phyloP scores from a whole-genome alignment of 140 eudicot genomes.

The Stevia rebaudiana region DNA sequence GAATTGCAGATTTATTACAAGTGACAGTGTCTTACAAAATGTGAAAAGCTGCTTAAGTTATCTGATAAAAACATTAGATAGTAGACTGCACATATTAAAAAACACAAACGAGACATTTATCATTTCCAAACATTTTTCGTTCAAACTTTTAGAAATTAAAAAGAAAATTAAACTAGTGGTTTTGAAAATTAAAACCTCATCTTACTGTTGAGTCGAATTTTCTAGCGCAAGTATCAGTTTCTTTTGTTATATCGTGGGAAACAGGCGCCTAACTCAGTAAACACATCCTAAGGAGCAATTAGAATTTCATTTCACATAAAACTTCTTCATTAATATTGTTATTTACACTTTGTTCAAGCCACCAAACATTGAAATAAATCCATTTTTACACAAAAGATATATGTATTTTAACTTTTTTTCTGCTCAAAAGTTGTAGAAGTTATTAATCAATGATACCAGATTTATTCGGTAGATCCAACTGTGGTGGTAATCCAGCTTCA shows the following conservation, averaged over 20 bases:
- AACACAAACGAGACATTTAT: not conserved
- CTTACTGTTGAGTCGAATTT: not conserved
- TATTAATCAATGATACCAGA: conserved; percentile 35
- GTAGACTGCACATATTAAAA: not conserved
- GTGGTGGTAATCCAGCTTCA: conserved; percentile 88
- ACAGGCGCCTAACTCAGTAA: not conserved
- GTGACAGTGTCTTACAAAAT: conserved; percentile 5
- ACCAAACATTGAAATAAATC: not conserved
- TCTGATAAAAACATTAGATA: not conserved
- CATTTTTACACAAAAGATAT: not conserved
- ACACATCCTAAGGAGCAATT: not conserved
- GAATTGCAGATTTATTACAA: not conserved
- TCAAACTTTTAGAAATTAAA: not conserved
- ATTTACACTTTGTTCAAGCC: not conserved
- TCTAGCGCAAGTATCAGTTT: not conserved
- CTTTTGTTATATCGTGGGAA: not conserved
- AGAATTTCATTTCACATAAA: not conserved
- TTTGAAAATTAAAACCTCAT: not conserved
- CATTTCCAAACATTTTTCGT: not conserved
- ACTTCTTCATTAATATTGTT: not conserved
- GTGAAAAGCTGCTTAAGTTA: conserved; percentile 4
- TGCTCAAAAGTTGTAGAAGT: not conserved
- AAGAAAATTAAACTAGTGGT: not conserved
- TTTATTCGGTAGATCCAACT: conserved; percentile 52
- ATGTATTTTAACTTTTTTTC: not conserved